Evolutionary conservation across 2,329 filamentous ascomycete genomes (phyloP).

Genomic region (Tolypocladium amazonense): DNA sequence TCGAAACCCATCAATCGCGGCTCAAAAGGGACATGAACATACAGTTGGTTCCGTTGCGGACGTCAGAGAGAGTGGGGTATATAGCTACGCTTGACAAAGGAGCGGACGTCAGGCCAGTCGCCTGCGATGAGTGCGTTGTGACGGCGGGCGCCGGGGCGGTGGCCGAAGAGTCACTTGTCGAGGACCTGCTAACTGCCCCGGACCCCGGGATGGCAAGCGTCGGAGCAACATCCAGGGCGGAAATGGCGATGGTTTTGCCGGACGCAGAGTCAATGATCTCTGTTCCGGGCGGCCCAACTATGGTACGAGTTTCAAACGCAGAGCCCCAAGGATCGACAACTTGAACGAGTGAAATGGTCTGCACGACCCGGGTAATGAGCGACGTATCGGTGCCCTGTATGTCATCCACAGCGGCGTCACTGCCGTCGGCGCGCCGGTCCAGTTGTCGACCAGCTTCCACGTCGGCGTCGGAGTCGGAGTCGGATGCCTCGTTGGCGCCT

Average conservation of each 20-base stretch:
- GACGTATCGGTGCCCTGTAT: constrained; percentile 1
- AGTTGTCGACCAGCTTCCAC: not conserved
- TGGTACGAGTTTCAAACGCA: constrained; percentile 32
- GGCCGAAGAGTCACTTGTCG: not conserved
- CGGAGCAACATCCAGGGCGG: constrained; percentile 12
- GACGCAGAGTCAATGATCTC: constrained; percentile 24
- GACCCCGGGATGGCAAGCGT: constrained; percentile 13
- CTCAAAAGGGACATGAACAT: not conserved
- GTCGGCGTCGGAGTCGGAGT: not conserved
- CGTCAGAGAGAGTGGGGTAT: constrained; percentile 3
- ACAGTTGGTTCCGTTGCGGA: constrained; percentile 14
- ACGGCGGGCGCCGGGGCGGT: not conserved
- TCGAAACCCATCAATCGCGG: not conserved
- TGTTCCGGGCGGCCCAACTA: constrained; percentile 26
- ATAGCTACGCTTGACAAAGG: constrained; percentile 5
- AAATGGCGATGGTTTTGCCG: constrained; percentile 24
- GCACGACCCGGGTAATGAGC: constrained; percentile 35
- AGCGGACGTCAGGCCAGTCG: constrained; percentile 3
- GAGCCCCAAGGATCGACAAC: constrained; percentile 37
- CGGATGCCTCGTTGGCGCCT: constrained; percentile 7
- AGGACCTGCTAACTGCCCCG: constrained; percentile 10
- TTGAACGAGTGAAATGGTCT: constrained; percentile 45
- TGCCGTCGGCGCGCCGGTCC: not conserved
- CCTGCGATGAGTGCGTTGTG: not conserved
- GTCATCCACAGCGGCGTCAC: constrained; percentile 2